These are phyloP conservation scores for Tricholoma bakamatsutake DNA, from an alignment of 768 basidiomycete species.

Conservation along the genomic window DNA sequence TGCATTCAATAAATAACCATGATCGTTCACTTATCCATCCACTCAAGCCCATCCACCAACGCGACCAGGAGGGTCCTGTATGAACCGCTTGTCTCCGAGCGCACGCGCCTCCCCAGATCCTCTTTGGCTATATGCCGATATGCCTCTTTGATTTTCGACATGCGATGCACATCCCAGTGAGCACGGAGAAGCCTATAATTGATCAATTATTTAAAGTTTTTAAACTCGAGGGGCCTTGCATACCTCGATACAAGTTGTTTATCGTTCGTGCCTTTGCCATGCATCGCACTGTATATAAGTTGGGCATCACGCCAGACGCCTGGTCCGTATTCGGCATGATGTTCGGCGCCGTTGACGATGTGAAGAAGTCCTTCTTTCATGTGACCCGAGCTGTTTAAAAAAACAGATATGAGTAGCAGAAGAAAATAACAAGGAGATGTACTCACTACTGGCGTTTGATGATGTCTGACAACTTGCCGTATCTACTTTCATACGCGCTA, in stretches of 20 bases:
- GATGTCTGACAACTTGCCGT: slow-evolving; percentile 31
- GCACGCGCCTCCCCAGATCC: slow-evolving; percentile 34
- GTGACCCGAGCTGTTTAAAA: slow-evolving; percentile 31
- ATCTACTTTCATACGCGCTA: slow-evolving; percentile 23
- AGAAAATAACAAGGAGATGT: not conserved
- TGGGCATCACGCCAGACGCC: slow-evolving; percentile 50
- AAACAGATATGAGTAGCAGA: not conserved
- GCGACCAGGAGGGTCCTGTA: slow-evolving; percentile 34
- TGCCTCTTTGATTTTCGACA: slow-evolving; percentile 41
- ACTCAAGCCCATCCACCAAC: slow-evolving; percentile 16
- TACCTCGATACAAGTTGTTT: slow-evolving; percentile 34
- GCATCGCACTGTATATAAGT: slow-evolving; percentile 45
- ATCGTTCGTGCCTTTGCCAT: slow-evolving; percentile 48
- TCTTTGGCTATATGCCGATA: slow-evolving; percentile 40
- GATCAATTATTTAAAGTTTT: not conserved
- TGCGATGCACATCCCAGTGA: slow-evolving; percentile 44
- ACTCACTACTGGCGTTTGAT: slow-evolving; percentile 35
- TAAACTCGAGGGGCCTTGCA: not conserved
- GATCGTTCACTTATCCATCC: not conserved
- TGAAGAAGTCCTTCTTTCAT: slow-evolving; percentile 39
- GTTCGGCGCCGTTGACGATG: slow-evolving; percentile 39
- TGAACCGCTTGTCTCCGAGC: slow-evolving; percentile 50
- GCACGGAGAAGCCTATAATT: slow-evolving; percentile 38
- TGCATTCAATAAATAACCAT: not conserved
- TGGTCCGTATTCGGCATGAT: slow-evolving; percentile 38